Conservation (phyloP, 305 asterid species). For the Fraxinus velutina region DNA sequence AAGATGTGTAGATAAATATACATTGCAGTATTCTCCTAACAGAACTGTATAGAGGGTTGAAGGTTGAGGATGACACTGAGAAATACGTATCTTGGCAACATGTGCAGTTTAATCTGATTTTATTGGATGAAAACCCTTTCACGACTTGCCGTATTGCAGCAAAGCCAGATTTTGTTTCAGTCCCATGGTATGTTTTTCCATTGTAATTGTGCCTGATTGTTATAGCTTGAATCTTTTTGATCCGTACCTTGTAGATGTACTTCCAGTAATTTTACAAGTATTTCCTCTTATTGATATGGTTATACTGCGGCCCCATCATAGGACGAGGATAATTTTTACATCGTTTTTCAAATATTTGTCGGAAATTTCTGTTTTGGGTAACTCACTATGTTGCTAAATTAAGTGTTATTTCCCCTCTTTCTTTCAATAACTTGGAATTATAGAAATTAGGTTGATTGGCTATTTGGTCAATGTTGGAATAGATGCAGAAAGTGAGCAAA, state of each 20-base stretch:
- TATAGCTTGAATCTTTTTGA: neutral
- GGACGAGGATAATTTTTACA: neutral
- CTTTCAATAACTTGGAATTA: neutral
- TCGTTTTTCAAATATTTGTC: neutral
- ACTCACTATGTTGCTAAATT: neutral
- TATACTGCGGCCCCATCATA: neutral
- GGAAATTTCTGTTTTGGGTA: neutral
- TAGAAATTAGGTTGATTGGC: neutral
- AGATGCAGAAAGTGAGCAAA: neutral
- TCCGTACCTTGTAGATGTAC: neutral
- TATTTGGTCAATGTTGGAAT: neutral
- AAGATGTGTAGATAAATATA: constrained; percentile 25
- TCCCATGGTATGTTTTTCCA: neutral
- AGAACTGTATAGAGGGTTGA: constrained; percentile 25
- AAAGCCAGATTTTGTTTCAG: neutral
- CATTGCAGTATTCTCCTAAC: constrained; percentile 14
- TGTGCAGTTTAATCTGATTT: constrained; percentile 16
- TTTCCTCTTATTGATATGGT: neutral
- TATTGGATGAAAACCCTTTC: constrained; percentile 1
- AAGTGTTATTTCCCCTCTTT: neutral
- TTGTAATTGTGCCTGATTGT: neutral
- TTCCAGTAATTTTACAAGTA: neutral
- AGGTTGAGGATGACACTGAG: constrained; percentile 13
- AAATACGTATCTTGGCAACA: neutral
- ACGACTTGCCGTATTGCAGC: neutral